phyloP scores from a whole-genome alignment of 1,284 basidiomycete genomes.

The Boletellus sp. region DNA sequence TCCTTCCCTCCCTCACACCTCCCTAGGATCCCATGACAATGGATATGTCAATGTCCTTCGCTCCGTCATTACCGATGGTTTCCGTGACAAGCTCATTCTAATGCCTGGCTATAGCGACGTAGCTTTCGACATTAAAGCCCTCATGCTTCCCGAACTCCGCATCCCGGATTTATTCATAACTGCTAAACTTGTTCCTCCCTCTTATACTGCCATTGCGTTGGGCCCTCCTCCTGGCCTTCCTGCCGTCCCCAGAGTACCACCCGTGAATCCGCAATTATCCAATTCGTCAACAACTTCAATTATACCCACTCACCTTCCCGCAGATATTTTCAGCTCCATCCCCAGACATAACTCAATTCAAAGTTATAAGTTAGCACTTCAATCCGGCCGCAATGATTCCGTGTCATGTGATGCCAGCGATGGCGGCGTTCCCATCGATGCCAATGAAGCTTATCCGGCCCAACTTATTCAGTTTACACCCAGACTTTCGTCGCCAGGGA shows the following conservation, averaged over 20 bases:
- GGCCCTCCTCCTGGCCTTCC: conserved; percentile 29
- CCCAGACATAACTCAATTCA: conserved; percentile 28
- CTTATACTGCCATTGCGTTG: conserved; percentile 26
- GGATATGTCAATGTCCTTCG: conserved; percentile 63
- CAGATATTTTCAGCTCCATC: conserved; percentile 14
- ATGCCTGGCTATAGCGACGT: conserved; percentile 61
- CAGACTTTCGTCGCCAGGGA: conserved; percentile 33
- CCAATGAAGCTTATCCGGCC: conserved; percentile 27
- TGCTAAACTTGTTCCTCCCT: conserved; percentile 41
- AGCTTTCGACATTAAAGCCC: conserved; percentile 54
- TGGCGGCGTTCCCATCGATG: conserved; percentile 34
- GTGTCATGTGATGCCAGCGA: conserved; percentile 26
- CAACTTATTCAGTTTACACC: conserved; percentile 28
- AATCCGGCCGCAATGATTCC: conserved; percentile 20
- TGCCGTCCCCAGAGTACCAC: conserved; percentile 12
- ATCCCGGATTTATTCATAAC: conserved; percentile 62
- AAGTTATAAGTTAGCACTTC: conserved; percentile 33
- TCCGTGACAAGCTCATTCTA: conserved; percentile 61
- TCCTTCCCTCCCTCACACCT: conserved; percentile 4
- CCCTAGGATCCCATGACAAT: conserved; percentile 65
- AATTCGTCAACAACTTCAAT: conserved; percentile 16
- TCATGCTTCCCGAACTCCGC: conserved; percentile 51
- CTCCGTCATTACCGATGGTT: conserved; percentile 61
- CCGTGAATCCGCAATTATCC: conserved; percentile 8
- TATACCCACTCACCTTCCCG: conserved; percentile 1